Conservation (phyloP, 2,329 filamentous ascomycete species). For the Apiospora rasikravindrae region DNA sequence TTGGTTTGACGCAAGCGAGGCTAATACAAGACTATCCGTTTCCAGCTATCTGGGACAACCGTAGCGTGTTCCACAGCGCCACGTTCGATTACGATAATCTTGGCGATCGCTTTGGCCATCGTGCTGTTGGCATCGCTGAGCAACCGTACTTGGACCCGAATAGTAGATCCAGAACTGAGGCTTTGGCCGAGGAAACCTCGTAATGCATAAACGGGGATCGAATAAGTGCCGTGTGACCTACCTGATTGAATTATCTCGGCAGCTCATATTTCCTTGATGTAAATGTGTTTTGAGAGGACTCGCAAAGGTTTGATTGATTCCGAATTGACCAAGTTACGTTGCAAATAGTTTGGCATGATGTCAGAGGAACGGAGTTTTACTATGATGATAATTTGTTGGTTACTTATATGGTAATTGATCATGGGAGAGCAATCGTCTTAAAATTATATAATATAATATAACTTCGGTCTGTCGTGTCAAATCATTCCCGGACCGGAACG, state of each 20-base stretch:
- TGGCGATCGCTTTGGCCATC: slow-evolving; percentile 56
- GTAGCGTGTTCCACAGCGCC: slow-evolving; percentile 61
- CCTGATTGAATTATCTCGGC: not conserved
- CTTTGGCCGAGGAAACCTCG: not conserved
- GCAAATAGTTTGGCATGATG: not conserved
- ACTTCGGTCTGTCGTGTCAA: not conserved
- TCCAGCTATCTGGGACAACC: slow-evolving; percentile 65
- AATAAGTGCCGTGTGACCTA: not conserved
- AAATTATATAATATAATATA: too few relatives aligned
- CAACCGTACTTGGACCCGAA: slow-evolving; percentile 58
- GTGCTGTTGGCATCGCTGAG: slow-evolving; percentile 61
- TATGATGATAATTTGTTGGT: not conserved
- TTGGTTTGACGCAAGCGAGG: not conserved
- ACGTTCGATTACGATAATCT: slow-evolving; percentile 62
- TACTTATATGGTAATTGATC: not conserved
- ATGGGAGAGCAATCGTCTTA: not conserved
- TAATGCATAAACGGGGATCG: not conserved
- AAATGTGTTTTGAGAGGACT: not conserved
- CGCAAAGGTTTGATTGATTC: not conserved
- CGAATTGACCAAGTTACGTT: not conserved
- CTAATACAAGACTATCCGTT: not conserved
- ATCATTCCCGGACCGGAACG: not conserved
- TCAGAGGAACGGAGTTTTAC: too few relatives aligned
- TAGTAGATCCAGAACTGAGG: slow-evolving; percentile 47
- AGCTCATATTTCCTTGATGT: not conserved